Evolutionary conservation across 176 grass and related monocot species (phyloP).

Genomic region (Paspalum notatum): DNA sequence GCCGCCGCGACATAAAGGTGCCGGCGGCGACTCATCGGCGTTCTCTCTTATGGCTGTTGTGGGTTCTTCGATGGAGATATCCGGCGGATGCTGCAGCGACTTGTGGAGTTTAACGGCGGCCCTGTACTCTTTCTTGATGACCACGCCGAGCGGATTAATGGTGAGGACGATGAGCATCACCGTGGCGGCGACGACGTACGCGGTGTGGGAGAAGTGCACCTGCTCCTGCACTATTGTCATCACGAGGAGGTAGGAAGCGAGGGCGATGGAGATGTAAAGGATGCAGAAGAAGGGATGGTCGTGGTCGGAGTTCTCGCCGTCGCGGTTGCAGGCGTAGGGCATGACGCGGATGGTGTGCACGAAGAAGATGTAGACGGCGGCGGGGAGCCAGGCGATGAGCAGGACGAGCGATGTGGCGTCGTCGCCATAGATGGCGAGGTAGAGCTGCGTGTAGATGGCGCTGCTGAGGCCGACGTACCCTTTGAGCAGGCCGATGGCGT

Average conservation of each 20-base stretch:
- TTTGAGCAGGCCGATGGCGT: constrained; percentile 59
- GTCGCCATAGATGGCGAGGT: constrained; percentile 58
- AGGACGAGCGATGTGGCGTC: constrained; percentile 28
- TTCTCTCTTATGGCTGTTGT: too few species aligned
- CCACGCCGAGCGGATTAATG: too few species aligned
- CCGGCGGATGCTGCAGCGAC: too few species aligned
- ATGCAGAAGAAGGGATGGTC: constrained; percentile 51
- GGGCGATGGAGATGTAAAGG: constrained; percentile 66
- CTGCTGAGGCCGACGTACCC: constrained; percentile 58
- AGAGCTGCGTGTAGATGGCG: constrained; percentile 59
- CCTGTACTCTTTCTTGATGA: too few species aligned
- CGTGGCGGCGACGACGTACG: constrained; percentile 29
- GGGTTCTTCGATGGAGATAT: too few species aligned
- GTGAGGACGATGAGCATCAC: constrained; percentile 50
- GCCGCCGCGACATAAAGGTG: too few species aligned
- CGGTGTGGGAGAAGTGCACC: constrained; percentile 38
- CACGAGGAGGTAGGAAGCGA: constrained; percentile 51
- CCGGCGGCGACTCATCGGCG: too few species aligned
- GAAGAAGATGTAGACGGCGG: not conserved
- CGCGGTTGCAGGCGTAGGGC: not conserved
- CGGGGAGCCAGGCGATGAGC: constrained; percentile 35
- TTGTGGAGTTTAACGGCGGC: too few species aligned
- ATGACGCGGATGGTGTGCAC: constrained; percentile 11
- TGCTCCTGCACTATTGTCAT: constrained; percentile 14
- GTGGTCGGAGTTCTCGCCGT: not conserved